Evolutionary conservation across 495 filamentous ascomycete genomes (phyloP).

Genomic region (Aspergillus kassunensis): DNA sequence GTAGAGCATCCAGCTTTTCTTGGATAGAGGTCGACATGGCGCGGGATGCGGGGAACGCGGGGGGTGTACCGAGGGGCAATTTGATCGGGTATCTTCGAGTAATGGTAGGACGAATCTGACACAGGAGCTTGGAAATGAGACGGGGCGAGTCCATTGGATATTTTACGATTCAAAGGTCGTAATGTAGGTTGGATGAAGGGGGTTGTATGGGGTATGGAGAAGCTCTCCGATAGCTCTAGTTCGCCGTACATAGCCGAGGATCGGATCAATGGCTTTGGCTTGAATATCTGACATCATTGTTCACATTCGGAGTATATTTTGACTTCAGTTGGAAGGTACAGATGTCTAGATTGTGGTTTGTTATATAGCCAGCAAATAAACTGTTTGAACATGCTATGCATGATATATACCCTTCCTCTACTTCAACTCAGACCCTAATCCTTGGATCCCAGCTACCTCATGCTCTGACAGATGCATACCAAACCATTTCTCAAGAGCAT

Average conservation of each 20-base stretch:
- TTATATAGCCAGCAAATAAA: no score
- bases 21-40: conserved; percentile 29
- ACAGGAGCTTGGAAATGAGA: background rate
- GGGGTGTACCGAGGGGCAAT: background rate
- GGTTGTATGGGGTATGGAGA: no score
- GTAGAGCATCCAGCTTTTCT: conserved; percentile 32
- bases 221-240: no score
- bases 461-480: conserved; percentile 49
- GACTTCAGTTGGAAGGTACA: no score
- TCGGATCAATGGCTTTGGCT: no score
- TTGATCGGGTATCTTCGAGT: background rate
- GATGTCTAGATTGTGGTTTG: no score
- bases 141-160: background rate
- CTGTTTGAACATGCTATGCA: background rate
- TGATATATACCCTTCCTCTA: conserved; percentile 12
- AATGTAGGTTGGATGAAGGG: no score
- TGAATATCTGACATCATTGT: no score
- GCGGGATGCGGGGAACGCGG: conserved; percentile 12
- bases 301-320: no score
- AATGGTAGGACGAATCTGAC: background rate
- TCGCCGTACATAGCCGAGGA: no score
- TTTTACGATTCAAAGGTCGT: no score
- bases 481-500: conserved; percentile 52
- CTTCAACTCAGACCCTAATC: conserved; percentile 45
- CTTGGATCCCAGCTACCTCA: conserved; percentile 48